Conservation (phyloP, 2,329 filamentous ascomycete species). For the Aspergillus cejpii region DNA sequence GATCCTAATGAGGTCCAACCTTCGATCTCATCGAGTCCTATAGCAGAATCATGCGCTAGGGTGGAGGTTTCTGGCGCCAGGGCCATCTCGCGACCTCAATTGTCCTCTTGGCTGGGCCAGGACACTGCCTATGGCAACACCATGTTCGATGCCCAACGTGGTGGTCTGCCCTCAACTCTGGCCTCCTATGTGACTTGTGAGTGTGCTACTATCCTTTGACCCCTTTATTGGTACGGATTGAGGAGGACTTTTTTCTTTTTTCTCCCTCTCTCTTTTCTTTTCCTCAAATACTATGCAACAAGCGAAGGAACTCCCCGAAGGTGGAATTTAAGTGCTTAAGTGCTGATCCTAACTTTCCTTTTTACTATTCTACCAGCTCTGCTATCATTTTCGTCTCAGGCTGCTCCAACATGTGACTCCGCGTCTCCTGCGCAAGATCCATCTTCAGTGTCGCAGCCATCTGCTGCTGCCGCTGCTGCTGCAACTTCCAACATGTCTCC, state of each 20-base stretch:
- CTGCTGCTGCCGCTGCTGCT: constrained; percentile 8
- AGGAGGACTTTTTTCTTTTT: constrained; percentile 8
- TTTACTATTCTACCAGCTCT: constrained; percentile 12
- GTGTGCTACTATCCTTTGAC: constrained; percentile 15
- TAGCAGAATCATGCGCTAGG: constrained; percentile 39
- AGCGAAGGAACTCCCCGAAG: too few species aligned
- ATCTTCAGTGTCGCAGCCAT: constrained; percentile 20
- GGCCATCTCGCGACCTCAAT: constrained; percentile 35
- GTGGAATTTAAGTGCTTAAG: too few species aligned
- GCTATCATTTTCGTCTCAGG: constrained; percentile 23
- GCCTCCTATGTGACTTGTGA: constrained; percentile 33
- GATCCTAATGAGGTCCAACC: constrained; percentile 17
- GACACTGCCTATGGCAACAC: constrained; percentile 35
- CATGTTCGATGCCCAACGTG: constrained; percentile 38
- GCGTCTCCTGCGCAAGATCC: constrained; percentile 24
- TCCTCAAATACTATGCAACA: constrained; percentile 3
- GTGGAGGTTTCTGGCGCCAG: constrained; percentile 23
- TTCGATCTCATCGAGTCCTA: constrained; percentile 14
- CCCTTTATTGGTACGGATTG: too few species aligned
- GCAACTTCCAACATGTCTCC: constrained; percentile 21
- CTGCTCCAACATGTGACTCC: constrained; percentile 31
- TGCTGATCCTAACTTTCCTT: constrained; percentile 5
- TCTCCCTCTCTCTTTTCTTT: background rate
- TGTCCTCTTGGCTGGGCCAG: constrained; percentile 28
- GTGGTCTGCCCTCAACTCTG: constrained; percentile 31